Conservation (phyloP, 805 yeast species). For the Yarrowia sp. region DNA sequence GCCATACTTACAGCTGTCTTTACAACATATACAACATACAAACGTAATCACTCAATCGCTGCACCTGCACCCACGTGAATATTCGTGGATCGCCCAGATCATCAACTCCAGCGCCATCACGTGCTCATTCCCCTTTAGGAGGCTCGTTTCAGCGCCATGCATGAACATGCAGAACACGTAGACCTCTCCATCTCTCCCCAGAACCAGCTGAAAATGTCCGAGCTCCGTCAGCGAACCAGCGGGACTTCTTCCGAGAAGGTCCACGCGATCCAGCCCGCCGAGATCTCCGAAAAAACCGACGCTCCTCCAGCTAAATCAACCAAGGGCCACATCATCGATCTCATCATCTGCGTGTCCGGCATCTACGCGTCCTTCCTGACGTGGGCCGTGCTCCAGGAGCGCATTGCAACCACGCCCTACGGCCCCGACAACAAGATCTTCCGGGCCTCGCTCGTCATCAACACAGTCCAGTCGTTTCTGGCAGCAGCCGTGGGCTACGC, state of each 20-base stretch:
- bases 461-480: conserved; percentile 66
- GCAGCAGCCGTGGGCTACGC: conserved; percentile 67
- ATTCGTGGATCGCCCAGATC: background rate
- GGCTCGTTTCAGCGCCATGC: background rate
- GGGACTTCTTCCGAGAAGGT: no score
- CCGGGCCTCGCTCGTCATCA: conserved; percentile 76
- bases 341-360: conserved; percentile 49
- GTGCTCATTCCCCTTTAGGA: conserved; percentile 19
- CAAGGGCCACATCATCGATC: conserved; percentile 23
- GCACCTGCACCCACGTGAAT: background rate
- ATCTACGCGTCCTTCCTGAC: conserved; percentile 82
- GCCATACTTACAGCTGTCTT: no score
- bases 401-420: conserved; percentile 73
- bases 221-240: conserved; percentile 4
- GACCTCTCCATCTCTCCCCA: background rate
- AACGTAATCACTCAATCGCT: background rate
- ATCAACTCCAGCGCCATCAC: background rate
- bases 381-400: conserved; percentile 93
- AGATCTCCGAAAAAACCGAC: background rate
- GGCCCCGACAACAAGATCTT: conserved; percentile 56
- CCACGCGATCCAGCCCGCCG: no score
- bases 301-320: background rate
- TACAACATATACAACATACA: no score
- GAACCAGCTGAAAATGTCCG: background rate
- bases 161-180: conserved; percentile 11